These are phyloP conservation scores for Emericellopsis terricola DNA, from an alignment of 495 filamentous ascomycete species.

Conservation along the genomic window DNA sequence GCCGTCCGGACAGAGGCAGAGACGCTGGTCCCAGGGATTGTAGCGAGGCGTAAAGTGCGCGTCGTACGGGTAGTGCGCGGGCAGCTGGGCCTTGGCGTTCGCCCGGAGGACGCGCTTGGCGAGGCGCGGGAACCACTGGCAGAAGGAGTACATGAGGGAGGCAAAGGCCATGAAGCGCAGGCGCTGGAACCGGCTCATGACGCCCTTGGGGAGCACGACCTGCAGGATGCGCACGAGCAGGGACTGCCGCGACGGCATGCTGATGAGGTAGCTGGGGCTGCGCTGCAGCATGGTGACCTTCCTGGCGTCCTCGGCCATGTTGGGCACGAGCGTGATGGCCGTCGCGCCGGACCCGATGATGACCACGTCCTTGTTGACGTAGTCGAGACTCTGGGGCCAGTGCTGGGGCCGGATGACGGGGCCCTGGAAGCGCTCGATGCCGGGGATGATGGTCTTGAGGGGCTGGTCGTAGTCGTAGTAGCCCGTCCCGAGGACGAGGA, in stretches of 20 bases:
- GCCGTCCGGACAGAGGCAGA: constrained; percentile 52
- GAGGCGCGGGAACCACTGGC: constrained; percentile 29
- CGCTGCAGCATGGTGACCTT: constrained; percentile 41
- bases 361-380: constrained; percentile 29
- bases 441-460: constrained; percentile 35
- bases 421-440: constrained; percentile 38
- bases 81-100: constrained; percentile 29
- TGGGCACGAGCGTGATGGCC: constrained; percentile 35
- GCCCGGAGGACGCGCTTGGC: constrained; percentile 25
- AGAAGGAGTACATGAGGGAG: constrained; percentile 10
- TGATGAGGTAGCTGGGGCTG: constrained; percentile 37
- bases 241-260: constrained; percentile 23
- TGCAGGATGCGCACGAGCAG: constrained; percentile 9
- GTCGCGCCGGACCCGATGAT: constrained; percentile 42
- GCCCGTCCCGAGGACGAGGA: constrained; percentile 43
- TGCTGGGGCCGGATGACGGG: constrained; percentile 42
- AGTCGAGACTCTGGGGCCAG: constrained; percentile 35
- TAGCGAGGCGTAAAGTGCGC: constrained; percentile 58
- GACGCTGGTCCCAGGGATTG: constrained; percentile 54
- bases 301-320: constrained; percentile 25
- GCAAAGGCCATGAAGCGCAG: constrained; percentile 13
- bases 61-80: constrained; percentile 26
- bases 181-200: constrained; percentile 15
- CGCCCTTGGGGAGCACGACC: constrained; percentile 21
- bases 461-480: constrained; percentile 52